Base-by-base conservation (phyloP, 306 rosid species). In the Cucurbita moschata region DNA sequence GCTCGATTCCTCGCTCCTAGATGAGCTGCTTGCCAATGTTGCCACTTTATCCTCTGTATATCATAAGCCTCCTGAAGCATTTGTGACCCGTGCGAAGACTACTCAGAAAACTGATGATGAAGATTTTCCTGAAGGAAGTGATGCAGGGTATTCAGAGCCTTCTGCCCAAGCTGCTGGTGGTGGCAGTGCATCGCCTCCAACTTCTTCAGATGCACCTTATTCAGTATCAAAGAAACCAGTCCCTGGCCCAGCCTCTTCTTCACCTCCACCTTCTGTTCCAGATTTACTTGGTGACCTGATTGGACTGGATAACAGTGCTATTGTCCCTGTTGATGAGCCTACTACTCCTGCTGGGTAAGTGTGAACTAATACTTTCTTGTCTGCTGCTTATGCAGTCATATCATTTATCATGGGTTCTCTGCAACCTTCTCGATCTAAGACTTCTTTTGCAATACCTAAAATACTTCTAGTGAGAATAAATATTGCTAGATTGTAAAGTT, bases 1-100 rank as follows among this genome's bases (percentile, higher is more conserved):
- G 77, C 89, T 94, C 71, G 99, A 94, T 77, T 23, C 97, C 23
- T 73, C 97, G 47, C 97, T 94, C 68, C 97, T 94, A 77, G 99
- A 91, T 72, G 99, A 91, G 85, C 97, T 94, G 63, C 99, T 91
- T 72, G 92, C 96, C 79, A 91, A 94, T 88, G 86, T 94, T 83
- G 97, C 99, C 64, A 94, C 99, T 12, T 77, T 94, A 77, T 89
- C 99, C 80, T 94, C 99, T 62, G 97, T 94, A 72, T 94, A 94
- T 88, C 99, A 94, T 88, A 94, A 94, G 83, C 95, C 97, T n/a
- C 97, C 97, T 23, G 97, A 94, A 68, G 92, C 96, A 61, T 94
- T 94, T 84, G 92, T 94, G 16, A 91, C 96, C 43, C 97, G 96
- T 43, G 81, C 81, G 72, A 88, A 81, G 82, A 52, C 92, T 59